Evolutionary conservation across 345 rosid genomes (phyloP).

Genomic region (Dimocarpus longan): DNA sequence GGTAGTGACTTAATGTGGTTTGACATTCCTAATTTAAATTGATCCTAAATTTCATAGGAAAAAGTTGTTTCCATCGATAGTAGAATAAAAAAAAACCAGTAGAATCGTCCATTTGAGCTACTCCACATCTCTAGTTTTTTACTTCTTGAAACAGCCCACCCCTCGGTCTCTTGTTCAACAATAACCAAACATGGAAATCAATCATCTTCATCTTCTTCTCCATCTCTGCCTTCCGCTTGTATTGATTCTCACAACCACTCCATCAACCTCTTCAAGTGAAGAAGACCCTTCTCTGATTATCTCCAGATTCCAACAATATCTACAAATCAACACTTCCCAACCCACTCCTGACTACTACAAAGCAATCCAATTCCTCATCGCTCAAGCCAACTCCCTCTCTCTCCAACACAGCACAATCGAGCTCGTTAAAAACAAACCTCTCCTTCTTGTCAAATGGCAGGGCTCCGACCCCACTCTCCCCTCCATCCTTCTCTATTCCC

Average conservation of each 20-base stretch:
- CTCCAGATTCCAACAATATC: constrained; percentile 81
- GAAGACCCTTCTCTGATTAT: constrained; percentile 39
- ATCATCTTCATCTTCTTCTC: background rate
- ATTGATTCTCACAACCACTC: constrained; percentile 5
- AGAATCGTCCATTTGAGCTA: no score
- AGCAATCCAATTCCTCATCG: constrained; percentile 58
- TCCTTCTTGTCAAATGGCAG: constrained; percentile 73
- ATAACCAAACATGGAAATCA: background rate
- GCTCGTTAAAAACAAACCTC: constrained; percentile 65
- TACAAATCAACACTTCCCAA: constrained; percentile 87
- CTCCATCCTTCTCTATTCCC: constrained; percentile 82
- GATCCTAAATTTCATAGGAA: no score
- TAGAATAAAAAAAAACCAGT: no score
- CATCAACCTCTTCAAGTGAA: constrained; percentile 1
- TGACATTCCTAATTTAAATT: no score
- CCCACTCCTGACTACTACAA: constrained; percentile 69
- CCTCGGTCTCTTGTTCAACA: background rate
- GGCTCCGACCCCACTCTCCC: constrained; percentile 72
- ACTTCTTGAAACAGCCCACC: no score
- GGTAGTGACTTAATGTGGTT: no score
- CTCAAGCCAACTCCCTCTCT: constrained; percentile 69
- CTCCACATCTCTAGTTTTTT: no score
- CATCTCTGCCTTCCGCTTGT: background rate
- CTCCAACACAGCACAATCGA: constrained; percentile 63
- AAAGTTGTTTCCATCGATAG: no score